These are phyloP conservation scores for Diaporthe capsici DNA, from an alignment of 2,329 filamentous ascomycete genomes.

Conservation along the genomic window DNA sequence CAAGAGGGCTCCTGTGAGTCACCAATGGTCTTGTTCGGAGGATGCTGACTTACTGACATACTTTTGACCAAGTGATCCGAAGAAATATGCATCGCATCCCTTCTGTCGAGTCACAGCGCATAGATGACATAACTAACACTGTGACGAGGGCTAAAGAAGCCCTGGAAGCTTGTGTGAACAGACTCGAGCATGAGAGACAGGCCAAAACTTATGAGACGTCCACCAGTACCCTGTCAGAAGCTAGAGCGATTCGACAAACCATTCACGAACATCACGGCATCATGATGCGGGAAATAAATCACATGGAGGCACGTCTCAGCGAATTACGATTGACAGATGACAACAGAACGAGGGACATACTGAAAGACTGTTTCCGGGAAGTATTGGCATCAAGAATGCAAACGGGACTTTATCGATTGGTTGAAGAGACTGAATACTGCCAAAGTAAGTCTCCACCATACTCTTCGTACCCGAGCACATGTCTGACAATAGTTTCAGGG, in stretches of 20 bases:
- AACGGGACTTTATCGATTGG: background rate
- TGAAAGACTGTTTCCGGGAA: background rate
- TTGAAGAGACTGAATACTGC: background rate
- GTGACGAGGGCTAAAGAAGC: background rate
- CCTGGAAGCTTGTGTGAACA: background rate
- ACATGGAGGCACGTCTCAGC: background rate
- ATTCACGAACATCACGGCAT: background rate
- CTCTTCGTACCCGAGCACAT: no score
- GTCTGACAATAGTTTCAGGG: background rate
- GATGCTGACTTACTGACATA: background rate
- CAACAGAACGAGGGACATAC: background rate
- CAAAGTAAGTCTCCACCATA: background rate
- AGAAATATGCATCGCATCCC: background rate
- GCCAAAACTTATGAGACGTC: background rate
- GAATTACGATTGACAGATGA: background rate
- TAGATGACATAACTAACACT: background rate
- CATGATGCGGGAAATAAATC: background rate
- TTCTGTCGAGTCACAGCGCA: background rate
- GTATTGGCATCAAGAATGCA: background rate
- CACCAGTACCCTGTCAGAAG: background rate
- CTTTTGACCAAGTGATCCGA: background rate
- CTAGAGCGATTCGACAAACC: background rate
- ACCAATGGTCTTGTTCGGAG: no score
- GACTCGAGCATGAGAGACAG: background rate
- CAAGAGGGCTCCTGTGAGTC: constrained; percentile 10